Evolutionary conservation across 805 yeast species (phyloP).

Genomic region (Sungouiozyma ichnusensis): DNA sequence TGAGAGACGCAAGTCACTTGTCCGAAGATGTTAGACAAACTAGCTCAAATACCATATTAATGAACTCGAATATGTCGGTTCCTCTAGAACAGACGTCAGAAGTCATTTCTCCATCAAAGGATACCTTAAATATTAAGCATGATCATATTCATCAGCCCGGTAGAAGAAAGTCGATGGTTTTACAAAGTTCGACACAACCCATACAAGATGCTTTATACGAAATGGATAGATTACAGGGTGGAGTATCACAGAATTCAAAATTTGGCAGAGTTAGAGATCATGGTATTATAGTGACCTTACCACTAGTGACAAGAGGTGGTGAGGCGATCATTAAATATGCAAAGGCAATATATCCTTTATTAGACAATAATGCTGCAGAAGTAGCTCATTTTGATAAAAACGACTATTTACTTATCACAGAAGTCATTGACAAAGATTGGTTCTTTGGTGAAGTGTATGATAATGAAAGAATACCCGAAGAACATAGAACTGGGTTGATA

Average conservation of each 20-base stretch:
- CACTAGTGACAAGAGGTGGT: conserved; percentile 19
- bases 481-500: conserved; percentile 17
- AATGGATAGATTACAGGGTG: conserved; percentile 22
- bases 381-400: conserved; percentile 23
- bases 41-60: conserved; percentile 12
- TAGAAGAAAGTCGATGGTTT: conserved; percentile 23
- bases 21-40: conserved; percentile 7
- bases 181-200: conserved; percentile 17
- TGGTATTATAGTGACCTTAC: conserved; percentile 26
- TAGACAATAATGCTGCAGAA: conserved; percentile 22
- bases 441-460: conserved; percentile 27
- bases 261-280: conserved; percentile 21
- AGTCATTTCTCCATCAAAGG: not conserved
- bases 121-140: not conserved
- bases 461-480: conserved; percentile 13
- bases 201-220: conserved; percentile 26
- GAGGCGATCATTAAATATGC: conserved; percentile 23
- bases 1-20: not conserved
- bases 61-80: conserved; percentile 1
- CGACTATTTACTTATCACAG: conserved; percentile 24
- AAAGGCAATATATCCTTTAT: conserved; percentile 23
- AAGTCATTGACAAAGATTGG: conserved; percentile 26
- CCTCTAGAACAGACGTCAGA: not conserved
- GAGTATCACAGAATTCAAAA: conserved; percentile 11
- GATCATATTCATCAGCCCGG: not conserved